Base-by-base conservation (phyloP, 768 basidiomycete genomes). In the Mycena albidolilacea region DNA sequence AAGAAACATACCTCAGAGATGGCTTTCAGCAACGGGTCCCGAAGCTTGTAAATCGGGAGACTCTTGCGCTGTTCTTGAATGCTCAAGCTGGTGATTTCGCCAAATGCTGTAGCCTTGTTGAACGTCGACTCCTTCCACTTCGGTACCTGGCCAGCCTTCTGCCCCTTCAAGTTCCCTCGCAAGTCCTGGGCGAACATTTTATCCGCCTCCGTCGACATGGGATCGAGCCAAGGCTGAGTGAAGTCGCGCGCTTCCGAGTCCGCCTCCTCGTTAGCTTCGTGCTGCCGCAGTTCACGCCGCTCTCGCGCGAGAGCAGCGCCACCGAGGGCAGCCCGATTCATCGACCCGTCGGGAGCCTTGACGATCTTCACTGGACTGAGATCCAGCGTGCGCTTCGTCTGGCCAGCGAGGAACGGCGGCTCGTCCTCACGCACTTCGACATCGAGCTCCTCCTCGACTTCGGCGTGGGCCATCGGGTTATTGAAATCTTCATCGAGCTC, bases 361-460 rank as follows among this genome's bases (percentile, higher is more conserved):
- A 99, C 94, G 73, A 99, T 95, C 83, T 98, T 99, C 77, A 99
- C 96, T 0, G 98, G 98, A 79, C 96, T 97, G 43, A 99, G 89
- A 73, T 99, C 96, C 30, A 99, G 89, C 1, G 97, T 97, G 70
- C 93, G 91, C 83, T 98, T 98, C 68, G 97, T 98, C 84, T 99
- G 98, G 17, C 98, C 98, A 15, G 95, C 91, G 23, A 99, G 84
- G 89, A 99, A 99, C 0, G 97, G 88, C 1, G 98, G 97, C 78
- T 99, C 98, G 69, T 98, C 96, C 80, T 99, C 98, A 72, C 95
- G 92, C 67, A 99, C 92, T 80, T 99, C 98, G 50, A 99, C 96
- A 77, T 99, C 98, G 54, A 99, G 82, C 79, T 99, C 98, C 82
- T 99, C 95, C 79, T 99, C 98, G 1, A 97, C 91, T 78, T 97